Conservation (phyloP, 106 monocot species). For the Dioscorea alata region DNA sequence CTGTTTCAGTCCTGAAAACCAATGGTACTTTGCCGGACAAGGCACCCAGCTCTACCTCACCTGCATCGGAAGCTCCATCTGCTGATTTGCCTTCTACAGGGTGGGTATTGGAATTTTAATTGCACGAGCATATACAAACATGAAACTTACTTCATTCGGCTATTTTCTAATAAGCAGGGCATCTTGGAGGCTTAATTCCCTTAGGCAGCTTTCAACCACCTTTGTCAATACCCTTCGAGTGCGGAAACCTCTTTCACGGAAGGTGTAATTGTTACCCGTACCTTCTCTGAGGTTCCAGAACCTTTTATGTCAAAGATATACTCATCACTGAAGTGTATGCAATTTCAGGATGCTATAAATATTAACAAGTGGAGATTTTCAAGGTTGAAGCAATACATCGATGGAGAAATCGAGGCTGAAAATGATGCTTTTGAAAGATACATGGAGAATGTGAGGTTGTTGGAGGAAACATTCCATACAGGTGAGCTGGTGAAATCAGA, state of each 20-base stretch:
- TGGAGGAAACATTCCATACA: conserved; percentile 60
- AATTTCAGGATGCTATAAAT: conserved; percentile 51
- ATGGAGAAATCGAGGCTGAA: conserved; percentile 65
- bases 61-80: conserved; percentile 51
- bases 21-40: conserved; percentile 73
- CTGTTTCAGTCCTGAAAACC: conserved; percentile 64
- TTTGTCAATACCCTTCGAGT: conserved; percentile 48
- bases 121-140: background rate
- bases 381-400: conserved; percentile 65
- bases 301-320: background rate
- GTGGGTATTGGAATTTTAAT: conserved; percentile 20
- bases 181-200: conserved; percentile 65
- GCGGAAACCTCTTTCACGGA: conserved; percentile 60
- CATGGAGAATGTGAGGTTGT: conserved; percentile 50
- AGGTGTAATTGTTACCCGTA: conserved; percentile 27
- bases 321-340: background rate
- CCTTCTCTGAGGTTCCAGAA: background rate
- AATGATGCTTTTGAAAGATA: conserved; percentile 91
- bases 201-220: conserved; percentile 57
- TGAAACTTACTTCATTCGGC: background rate
- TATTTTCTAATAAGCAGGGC: conserved; percentile 27
- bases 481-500: conserved; percentile 4
- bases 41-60: conserved; percentile 32
- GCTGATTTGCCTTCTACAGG: conserved; percentile 39
- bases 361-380: conserved; percentile 86